Evolutionary conservation across 352 stramenopile genomes (phyloP).

Genomic region (Pythium guiyangense): DNA sequence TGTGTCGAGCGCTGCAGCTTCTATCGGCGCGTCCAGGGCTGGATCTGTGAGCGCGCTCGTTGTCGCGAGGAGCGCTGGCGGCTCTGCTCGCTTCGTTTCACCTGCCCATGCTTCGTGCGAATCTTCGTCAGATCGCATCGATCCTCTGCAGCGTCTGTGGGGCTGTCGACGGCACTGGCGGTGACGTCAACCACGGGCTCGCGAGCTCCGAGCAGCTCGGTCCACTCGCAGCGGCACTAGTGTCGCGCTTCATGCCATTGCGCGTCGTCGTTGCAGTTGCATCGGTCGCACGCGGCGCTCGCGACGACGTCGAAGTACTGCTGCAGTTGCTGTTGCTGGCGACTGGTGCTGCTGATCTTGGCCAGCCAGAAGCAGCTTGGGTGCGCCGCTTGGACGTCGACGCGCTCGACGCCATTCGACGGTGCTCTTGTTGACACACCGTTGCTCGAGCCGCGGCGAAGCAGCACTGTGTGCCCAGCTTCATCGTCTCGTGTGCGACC

Average conservation of each 20-base stretch:
- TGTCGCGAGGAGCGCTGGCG: not conserved
- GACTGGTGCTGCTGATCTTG: too few relatives aligned
- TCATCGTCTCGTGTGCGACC: too few relatives aligned
- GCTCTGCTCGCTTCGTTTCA: not conserved
- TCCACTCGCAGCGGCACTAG: not conserved
- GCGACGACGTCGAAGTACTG: not conserved
- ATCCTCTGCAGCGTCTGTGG: not conserved
- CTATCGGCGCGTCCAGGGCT: too few relatives aligned
- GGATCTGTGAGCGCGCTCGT: too few relatives aligned
- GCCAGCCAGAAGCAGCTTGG: too few relatives aligned
- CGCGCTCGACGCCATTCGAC: too few relatives aligned
- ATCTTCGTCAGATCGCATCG: not conserved
- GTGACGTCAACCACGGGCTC: not conserved
- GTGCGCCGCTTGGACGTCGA: too few relatives aligned
- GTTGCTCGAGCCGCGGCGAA: too few relatives aligned
- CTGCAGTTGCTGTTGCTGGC: too few relatives aligned
- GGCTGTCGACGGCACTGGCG: not conserved
- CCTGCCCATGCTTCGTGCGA: not conserved
- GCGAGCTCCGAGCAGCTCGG: not conserved
- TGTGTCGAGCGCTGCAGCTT: too few relatives aligned
- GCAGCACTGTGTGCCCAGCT: too few relatives aligned
- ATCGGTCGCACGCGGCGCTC: not conserved
- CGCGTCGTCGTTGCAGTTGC: conserved; percentile 7
- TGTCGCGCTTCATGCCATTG: conserved; percentile 12
- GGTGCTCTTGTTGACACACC: too few relatives aligned